Evolutionary conservation across 306 rosid genomes (phyloP), one percentile per base, ranked within the genome.

Genomic region (Dryas octopetala): DNA sequence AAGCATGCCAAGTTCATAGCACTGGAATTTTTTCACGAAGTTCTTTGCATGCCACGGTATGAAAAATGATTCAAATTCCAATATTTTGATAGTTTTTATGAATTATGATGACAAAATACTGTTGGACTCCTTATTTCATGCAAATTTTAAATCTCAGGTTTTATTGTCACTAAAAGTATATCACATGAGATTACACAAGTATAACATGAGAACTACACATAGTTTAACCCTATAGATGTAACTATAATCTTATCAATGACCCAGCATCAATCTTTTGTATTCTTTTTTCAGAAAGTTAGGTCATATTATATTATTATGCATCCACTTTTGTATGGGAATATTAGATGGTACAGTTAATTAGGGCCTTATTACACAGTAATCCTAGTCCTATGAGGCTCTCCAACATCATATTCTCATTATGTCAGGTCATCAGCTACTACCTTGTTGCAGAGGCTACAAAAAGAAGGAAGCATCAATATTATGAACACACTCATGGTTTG

Each of bases 21-120:
- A 46, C 92, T 91, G 5, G 94, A 91, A 59, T 89, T 82, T 75
- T 85, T 91, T 69, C 91, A 89, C 65, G 94, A 91, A 85, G 78
- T 84, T 78, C 94, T 91, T 67, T 82, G 89, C 78, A 81, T 84
- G 76, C 97, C 97, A 47, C 67, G 94, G 97, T 91, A 86, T 58
- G 76, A 75, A 75, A 52, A 67, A 66, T 26, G 43, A 68, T 43
- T 49, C 77, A 19, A 59, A 38, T 70, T 53, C 15, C 49, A 4
- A 40, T 10, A 6, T 49, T 12, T 26, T 48, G 45, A 26, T n/a
- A 40, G 28, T 13, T 70, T 5, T 40, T 52, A 40, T 52, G 10
- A 70, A 11, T 49, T 38, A 19, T 38, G 47, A 62, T 13, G 38
- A 11, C 44, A 60, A 6, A 58, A 23, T 58, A 19, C 63, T 23